Evolutionary conservation across 352 stramenopile genomes (phyloP), one percentile per base, ranked within the genome.

Genomic region (Saprolegnia diclina): DNA sequence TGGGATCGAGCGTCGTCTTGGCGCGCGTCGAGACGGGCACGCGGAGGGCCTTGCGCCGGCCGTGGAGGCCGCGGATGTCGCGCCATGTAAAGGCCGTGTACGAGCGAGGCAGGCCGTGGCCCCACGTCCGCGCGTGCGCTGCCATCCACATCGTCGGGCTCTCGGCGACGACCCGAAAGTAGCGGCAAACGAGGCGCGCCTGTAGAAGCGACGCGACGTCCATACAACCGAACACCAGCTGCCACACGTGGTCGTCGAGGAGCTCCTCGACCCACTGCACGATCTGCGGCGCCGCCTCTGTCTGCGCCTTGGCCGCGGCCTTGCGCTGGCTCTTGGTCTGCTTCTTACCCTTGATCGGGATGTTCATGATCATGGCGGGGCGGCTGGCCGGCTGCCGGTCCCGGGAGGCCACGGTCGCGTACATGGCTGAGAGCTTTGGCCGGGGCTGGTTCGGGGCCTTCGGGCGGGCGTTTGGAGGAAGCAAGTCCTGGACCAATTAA

Each of bases 21-120:
- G 73, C 75, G 14, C 73, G 75, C n/a, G 75, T 79, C 40, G 73
- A 79, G 7, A 80, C 26, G 10, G 16, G 29, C 13, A 76, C 59
- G 13, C 56, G 24, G 0, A 71, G 35, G n/a, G 38, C 38, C 35
- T 50, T 22, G 56, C 77, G 77, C 48, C 62, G 26, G 4, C 32
- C 13, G 53, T 59, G 77, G 32, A 78, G 35, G 7, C 13, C 21
- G 46, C 75, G 75, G 24, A 79, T 46, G 22, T 77, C 52, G 22
- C 26, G 40, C 26, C 67, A 54, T 5, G 56, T 14, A 13, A 35
- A 35, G 0, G 40, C n/a, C 0, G 38, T 38, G 38, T 71, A 65
- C 4, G 40, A 21, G 14, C 29, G 4, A 2, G 45, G 66, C 5
- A 79, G 40, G 3, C 55, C 1, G 16, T 40, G 16, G 5, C 56